These are phyloP conservation scores for Zymoseptoria ardabiliae DNA, from an alignment of 2,329 filamentous ascomycete genomes.

Conservation along the genomic window DNA sequence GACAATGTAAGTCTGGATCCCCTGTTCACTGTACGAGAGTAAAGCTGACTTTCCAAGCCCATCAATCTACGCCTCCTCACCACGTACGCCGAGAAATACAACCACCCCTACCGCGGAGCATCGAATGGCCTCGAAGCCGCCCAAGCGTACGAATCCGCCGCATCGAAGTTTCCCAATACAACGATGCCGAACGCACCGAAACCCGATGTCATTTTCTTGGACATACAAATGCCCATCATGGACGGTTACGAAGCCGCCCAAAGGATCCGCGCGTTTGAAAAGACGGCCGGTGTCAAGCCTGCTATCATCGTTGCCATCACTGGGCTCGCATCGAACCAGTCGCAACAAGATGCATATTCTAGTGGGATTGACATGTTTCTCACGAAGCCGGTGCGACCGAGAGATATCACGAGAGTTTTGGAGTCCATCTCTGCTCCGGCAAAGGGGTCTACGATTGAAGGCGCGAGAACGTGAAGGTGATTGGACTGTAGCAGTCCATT, in stretches of 20 bases:
- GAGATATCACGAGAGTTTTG: conserved; percentile 10
- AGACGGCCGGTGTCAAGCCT: conserved; percentile 8
- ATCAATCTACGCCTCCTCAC: conserved; percentile 29
- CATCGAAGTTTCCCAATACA: background rate
- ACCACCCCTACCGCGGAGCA: conserved; percentile 37
- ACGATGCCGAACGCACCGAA: conserved; percentile 18
- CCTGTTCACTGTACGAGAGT: background rate
- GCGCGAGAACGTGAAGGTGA: background rate
- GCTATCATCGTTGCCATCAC: conserved; percentile 15
- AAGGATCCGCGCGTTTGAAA: conserved; percentile 24
- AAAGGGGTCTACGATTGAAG: background rate
- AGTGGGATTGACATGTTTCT: conserved; percentile 19
- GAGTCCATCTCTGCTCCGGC: background rate
- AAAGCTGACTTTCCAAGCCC: conserved; percentile 8
- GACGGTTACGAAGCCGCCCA: conserved; percentile 27
- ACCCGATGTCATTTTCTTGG: conserved; percentile 31
- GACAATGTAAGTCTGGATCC: conserved; percentile 24
- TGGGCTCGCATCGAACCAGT: conserved; percentile 11
- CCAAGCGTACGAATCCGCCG: conserved; percentile 31
- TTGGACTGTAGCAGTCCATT: background rate
- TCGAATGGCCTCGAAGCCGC: conserved; percentile 45
- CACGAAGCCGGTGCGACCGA: conserved; percentile 22
- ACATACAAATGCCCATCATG: conserved; percentile 24
- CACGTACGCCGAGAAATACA: conserved; percentile 28
- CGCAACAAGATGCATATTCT: conserved; percentile 14